These are phyloP conservation scores for Cladorrhinum sp. DNA, from an alignment of 2,329 filamentous ascomycete genomes.

Conservation along the genomic window DNA sequence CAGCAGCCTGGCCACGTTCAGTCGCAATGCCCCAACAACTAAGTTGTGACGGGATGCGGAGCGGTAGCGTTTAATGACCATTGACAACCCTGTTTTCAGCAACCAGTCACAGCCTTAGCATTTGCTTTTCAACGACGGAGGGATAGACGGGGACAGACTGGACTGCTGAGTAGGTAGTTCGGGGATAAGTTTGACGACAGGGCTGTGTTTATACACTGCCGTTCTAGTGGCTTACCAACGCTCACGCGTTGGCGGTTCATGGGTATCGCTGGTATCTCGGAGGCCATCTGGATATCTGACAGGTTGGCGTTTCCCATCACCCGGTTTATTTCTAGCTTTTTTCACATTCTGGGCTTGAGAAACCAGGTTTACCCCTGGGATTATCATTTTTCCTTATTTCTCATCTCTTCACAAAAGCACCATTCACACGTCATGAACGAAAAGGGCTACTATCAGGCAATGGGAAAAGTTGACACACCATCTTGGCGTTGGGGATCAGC, in stretches of 20 bases:
- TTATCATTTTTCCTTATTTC: slow-evolving; percentile 21
- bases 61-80: slow-evolving; percentile 22
- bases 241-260: slow-evolving; percentile 29
- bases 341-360: slow-evolving; percentile 11
- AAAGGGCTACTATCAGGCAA: slow-evolving; percentile 24
- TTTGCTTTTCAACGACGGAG: slow-evolving; percentile 21
- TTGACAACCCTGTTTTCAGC: slow-evolving; percentile 24
- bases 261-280: slow-evolving; percentile 30
- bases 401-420: slow-evolving; percentile 9
- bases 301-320: slow-evolving; percentile 23
- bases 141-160: slow-evolving; percentile 21
- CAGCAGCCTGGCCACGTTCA: slow-evolving; percentile 84
- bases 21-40: slow-evolving; percentile 85
- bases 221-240: slow-evolving; percentile 28
- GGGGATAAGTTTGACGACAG: slow-evolving; percentile 26
- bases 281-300: slow-evolving; percentile 33
- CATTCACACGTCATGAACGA: slow-evolving; percentile 23
- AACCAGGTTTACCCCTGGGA: slow-evolving; percentile 21
- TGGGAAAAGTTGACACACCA: slow-evolving; percentile 27
- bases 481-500: slow-evolving; percentile 24
- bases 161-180: slow-evolving; percentile 17
- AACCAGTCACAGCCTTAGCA: slow-evolving; percentile 19
- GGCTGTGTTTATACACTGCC: slow-evolving; percentile 30
- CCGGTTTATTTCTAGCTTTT: slow-evolving; percentile 19
- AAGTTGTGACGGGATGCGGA: slow-evolving; percentile 31